A percentile compares a stretch with the other conserved stretches of the same genome.
phyloP scores from a whole-genome alignment of 768 basidiomycete species.

The Leccinum fibrillosum region DNA sequence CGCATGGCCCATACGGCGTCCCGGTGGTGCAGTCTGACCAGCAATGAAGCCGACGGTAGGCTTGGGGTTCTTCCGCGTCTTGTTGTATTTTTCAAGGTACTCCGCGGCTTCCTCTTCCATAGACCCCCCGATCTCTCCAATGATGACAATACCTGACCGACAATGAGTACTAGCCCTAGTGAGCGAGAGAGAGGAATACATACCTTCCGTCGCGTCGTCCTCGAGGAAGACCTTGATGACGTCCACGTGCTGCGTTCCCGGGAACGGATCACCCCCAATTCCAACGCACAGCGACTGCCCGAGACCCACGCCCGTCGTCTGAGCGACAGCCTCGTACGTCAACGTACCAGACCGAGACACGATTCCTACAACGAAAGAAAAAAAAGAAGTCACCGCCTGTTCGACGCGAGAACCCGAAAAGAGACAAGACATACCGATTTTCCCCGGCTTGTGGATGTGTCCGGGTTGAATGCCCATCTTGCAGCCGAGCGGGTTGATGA shows the following conservation, averaged over 20 bases:
- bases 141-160: constrained; percentile 82
- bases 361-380: constrained; percentile 53
- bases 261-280: constrained; percentile 97
- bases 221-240: constrained; percentile 95
- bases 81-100: constrained; percentile 91
- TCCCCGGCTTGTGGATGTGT: constrained; percentile 95
- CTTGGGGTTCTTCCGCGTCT: constrained; percentile 80
- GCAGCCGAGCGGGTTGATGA: constrained; percentile 96
- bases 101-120: constrained; percentile 99
- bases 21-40: constrained; percentile 95
- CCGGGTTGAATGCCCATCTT: constrained; percentile 99
- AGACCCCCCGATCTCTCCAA: constrained; percentile 97
- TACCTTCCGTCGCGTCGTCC: constrained; percentile 91
- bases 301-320: constrained; percentile 93
- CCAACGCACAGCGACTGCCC: constrained; percentile 97
- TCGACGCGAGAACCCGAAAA: not conserved
- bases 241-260: constrained; percentile 93
- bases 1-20: constrained; percentile 96
- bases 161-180: constrained; percentile 2
- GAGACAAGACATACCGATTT: constrained; percentile 64
- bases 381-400: not conserved
- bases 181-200: constrained; percentile 33
- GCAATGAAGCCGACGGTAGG: constrained; percentile 98
- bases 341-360: constrained; percentile 94
- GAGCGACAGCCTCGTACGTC: constrained; percentile 98